phyloP scores from a whole-genome alignment of 163 green algal species.

The Volvox carteri region DNA sequence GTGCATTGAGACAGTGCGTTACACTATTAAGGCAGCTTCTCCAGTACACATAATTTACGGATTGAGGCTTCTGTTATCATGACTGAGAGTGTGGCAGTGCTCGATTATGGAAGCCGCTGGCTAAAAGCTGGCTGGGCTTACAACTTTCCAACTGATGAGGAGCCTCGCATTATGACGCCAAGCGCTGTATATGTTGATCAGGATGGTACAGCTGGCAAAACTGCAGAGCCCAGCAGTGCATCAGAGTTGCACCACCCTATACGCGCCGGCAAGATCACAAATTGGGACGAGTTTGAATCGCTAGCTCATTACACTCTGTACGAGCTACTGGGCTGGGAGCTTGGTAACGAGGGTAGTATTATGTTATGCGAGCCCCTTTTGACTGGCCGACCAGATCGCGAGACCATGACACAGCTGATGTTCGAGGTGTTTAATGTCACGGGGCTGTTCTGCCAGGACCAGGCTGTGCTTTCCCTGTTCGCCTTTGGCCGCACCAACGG shows the following conservation, averaged over 20 bases:
- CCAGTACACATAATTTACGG: no score
- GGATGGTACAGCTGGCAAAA: background rate
- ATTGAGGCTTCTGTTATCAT: slow-evolving; percentile 45
- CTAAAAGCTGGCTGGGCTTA: slow-evolving; percentile 72
- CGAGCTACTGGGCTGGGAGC: slow-evolving; percentile 79
- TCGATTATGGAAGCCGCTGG: slow-evolving; percentile 75
- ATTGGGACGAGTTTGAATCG: slow-evolving; percentile 72
- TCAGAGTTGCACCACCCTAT: slow-evolving; percentile 43
- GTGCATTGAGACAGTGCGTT: no score
- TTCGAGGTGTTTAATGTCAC: slow-evolving; percentile 89
- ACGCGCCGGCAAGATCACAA: slow-evolving; percentile 57
- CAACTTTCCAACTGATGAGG: slow-evolving; percentile 71
- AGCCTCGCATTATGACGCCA: slow-evolving; percentile 63
- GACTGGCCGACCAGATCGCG: slow-evolving; percentile 73
- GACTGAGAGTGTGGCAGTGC: slow-evolving; percentile 61
- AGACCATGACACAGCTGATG: slow-evolving; percentile 83
- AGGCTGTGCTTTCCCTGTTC: slow-evolving; percentile 81
- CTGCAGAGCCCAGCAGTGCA: no score
- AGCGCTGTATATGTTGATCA: slow-evolving; percentile 27
- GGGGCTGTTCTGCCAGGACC: slow-evolving; percentile 79
- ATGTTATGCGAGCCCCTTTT: slow-evolving; percentile 82
- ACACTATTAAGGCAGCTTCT: no score
- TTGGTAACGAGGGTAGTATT: slow-evolving; percentile 75
- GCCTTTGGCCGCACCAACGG: slow-evolving; percentile 79
- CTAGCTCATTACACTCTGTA: slow-evolving; percentile 76